Evolutionary conservation across 1,284 basidiomycete genomes (phyloP).

Genomic region (Fomitopsis schrenkii): DNA sequence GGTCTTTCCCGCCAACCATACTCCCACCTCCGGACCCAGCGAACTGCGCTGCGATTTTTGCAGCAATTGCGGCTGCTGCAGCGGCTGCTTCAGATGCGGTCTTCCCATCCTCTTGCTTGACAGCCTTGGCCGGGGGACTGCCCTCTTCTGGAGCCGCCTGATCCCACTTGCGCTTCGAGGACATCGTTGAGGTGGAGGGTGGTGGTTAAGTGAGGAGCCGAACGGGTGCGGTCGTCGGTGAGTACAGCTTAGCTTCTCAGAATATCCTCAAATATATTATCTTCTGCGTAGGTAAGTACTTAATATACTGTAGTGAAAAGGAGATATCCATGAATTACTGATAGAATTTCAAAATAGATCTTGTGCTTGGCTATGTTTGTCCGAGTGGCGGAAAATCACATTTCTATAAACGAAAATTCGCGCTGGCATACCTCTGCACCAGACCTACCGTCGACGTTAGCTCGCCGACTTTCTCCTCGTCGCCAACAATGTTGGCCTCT

Average conservation of each 20-base stretch:
- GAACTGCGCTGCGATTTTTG: slow-evolving; percentile 88
- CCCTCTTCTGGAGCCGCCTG: slow-evolving; percentile 49
- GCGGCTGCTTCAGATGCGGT: slow-evolving; percentile 76
- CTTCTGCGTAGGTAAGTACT: too few species aligned
- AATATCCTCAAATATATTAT: too few species aligned
- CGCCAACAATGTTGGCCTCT: background rate
- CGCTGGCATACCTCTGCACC: background rate
- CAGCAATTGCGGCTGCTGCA: slow-evolving; percentile 82
- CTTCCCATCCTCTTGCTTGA: slow-evolving; percentile 56
- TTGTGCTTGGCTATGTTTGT: slow-evolving; percentile 12
- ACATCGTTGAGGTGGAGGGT: slow-evolving; percentile 31
- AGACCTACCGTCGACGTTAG: background rate
- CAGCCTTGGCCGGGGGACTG: slow-evolving; percentile 39
- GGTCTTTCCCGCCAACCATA: slow-evolving; percentile 47
- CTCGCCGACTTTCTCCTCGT: background rate
- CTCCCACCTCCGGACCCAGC: slow-evolving; percentile 40
- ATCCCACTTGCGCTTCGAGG: slow-evolving; percentile 73
- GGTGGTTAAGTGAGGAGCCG: background rate
- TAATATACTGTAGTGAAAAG: too few species aligned
- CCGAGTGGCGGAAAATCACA: background rate
- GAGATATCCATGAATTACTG: too few species aligned
- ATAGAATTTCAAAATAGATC: too few species aligned
- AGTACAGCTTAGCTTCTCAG: too few species aligned
- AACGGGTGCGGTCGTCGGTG: too few species aligned
- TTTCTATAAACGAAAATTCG: background rate